phyloP scores from a whole-genome alignment of 768 basidiomycete genomes.

The Dacryopinax primogenitus region DNA sequence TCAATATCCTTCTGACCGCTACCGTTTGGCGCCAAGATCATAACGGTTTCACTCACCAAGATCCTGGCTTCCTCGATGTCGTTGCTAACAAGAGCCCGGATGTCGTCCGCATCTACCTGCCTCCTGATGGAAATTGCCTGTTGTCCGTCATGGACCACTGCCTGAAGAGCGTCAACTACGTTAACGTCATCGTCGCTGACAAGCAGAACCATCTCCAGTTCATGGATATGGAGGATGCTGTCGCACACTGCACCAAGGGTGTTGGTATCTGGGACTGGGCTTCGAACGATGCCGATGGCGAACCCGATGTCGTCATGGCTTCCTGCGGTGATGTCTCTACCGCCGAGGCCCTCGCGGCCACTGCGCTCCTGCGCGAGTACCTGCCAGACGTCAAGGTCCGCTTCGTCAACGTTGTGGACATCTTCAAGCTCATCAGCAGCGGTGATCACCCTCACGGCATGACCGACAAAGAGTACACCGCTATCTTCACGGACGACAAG shows the following conservation, averaged over 20 bases:
- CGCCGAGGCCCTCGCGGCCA: conserved; percentile 78
- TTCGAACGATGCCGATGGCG: conserved; percentile 54
- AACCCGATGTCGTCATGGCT: conserved; percentile 72
- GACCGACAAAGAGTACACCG: conserved; percentile 44
- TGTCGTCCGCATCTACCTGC: conserved; percentile 65
- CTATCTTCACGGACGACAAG: conserved; percentile 58
- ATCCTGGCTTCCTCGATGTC: conserved; percentile 73
- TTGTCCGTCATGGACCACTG: conserved; percentile 76
- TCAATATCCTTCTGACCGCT: conserved; percentile 67
- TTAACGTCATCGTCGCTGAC: conserved; percentile 80
- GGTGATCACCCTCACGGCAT: conserved; percentile 70
- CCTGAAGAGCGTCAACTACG: conserved; percentile 67
- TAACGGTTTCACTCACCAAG: conserved; percentile 84
- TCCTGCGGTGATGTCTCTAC: conserved; percentile 72
- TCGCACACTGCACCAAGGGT: conserved; percentile 68
- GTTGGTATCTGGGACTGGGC: conserved; percentile 78
- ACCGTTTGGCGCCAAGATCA: conserved; percentile 50
- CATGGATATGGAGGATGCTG: conserved; percentile 60
- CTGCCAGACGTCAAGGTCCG: conserved; percentile 65
- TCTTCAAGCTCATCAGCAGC: conserved; percentile 63
- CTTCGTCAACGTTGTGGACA: conserved; percentile 79
- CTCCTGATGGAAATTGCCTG: conserved; percentile 83
- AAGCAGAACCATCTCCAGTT: conserved; percentile 75
- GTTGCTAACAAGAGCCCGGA: conserved; percentile 65
- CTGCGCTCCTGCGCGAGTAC: conserved; percentile 57